phyloP scores from a whole-genome alignment of 1,284 basidiomycete species.

The Schizophyllum commune region DNA sequence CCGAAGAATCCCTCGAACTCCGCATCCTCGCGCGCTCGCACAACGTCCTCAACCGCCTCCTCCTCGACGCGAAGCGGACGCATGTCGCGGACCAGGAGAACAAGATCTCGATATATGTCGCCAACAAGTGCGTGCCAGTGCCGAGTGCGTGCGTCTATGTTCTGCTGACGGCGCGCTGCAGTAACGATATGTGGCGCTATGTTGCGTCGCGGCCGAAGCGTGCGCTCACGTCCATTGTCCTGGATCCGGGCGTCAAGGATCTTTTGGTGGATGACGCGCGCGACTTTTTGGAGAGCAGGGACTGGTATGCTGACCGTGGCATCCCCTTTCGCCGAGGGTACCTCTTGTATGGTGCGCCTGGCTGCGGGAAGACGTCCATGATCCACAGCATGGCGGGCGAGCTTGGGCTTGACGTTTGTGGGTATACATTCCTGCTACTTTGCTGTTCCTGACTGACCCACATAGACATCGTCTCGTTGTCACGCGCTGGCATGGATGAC shows the following conservation, averaged over 20 bases:
- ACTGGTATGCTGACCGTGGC: constrained; percentile 63
- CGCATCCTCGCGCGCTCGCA: constrained; percentile 39
- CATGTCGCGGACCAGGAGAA: constrained; percentile 35
- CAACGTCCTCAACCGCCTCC: constrained; percentile 28
- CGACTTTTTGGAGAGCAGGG: constrained; percentile 57
- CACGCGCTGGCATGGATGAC: constrained; percentile 63
- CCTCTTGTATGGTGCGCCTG: constrained; percentile 65
- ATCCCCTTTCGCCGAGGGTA: constrained; percentile 71
- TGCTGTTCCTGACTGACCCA: neutral
- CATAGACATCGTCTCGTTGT: constrained; percentile 52
- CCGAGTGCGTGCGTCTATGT: neutral
- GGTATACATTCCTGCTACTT: neutral
- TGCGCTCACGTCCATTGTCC: constrained; percentile 41
- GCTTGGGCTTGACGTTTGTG: constrained; percentile 68
- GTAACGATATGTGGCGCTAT: constrained; percentile 41
- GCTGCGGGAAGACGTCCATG: constrained; percentile 71
- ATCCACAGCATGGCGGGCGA: constrained; percentile 73
- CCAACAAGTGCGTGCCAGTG: constrained; percentile 24
- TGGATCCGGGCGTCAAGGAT: constrained; percentile 60
- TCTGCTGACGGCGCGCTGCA: constrained; percentile 5
- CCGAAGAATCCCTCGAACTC: constrained; percentile 15
- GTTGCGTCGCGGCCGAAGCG: constrained; percentile 56
- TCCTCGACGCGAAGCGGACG: constrained; percentile 34
- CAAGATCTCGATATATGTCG: constrained; percentile 38
- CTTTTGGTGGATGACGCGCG: constrained; percentile 55